Evolutionary conservation across 2,329 filamentous ascomycete species (phyloP).

Genomic region (Dactylellina parvicollis): DNA sequence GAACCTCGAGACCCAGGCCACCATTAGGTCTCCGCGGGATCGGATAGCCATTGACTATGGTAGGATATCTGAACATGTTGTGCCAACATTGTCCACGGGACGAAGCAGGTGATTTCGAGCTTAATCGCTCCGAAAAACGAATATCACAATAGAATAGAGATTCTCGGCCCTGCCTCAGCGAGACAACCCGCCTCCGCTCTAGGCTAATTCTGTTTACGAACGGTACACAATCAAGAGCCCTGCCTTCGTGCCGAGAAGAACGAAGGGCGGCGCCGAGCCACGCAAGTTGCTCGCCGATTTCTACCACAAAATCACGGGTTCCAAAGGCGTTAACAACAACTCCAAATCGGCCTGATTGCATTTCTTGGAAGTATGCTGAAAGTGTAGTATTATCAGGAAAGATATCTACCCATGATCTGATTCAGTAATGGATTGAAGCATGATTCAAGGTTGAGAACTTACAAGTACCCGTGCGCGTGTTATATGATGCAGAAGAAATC

Average conservation of each 20-base stretch:
- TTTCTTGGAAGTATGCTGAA: neutral
- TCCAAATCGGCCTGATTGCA: neutral
- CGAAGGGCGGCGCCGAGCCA: slow-evolving; percentile 60
- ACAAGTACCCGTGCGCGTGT: neutral
- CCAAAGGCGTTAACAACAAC: slow-evolving; percentile 25
- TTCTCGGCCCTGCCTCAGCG: too few species aligned
- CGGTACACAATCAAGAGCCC: too few species aligned
- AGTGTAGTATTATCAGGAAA: slow-evolving; percentile 1
- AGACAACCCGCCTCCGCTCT: too few species aligned
- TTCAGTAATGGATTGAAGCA: neutral
- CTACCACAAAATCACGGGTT: slow-evolving; percentile 56
- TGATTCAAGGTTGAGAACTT: neutral
- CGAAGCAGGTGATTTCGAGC: too few species aligned
- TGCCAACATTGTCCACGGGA: too few species aligned
- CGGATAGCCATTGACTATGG: slow-evolving; percentile 49
- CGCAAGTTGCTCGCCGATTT: slow-evolving; percentile 60
- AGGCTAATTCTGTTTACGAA: too few species aligned
- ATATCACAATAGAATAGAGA: too few species aligned
- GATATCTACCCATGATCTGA: neutral
- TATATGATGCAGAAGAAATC: neutral
- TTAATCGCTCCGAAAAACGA: too few species aligned
- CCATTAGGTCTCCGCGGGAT: slow-evolving; percentile 13
- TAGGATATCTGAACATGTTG: too few species aligned
- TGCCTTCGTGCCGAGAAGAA: too few species aligned
- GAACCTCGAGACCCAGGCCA: slow-evolving; percentile 55